These are phyloP conservation scores for Austroboletus rostrupii DNA, from an alignment of 1,284 basidiomycete genomes.

Conservation along the genomic window DNA sequence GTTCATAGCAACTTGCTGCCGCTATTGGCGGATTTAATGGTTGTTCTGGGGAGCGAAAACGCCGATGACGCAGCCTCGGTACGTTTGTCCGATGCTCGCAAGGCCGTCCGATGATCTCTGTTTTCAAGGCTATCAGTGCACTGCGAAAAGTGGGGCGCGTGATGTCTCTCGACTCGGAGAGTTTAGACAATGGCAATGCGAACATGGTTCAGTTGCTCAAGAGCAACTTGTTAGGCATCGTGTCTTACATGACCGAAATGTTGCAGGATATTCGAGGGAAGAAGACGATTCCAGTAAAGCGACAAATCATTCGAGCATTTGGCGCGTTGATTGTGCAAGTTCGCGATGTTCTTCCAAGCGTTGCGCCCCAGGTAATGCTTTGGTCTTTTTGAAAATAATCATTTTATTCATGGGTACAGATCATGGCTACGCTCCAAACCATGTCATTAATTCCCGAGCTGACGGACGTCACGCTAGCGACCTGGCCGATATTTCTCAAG, in stretches of 20 bases:
- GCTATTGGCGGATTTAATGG: slow-evolving; percentile 71
- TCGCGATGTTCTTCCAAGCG: slow-evolving; percentile 66
- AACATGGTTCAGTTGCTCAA: slow-evolving; percentile 63
- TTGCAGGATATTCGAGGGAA: slow-evolving; percentile 79
- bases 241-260: slow-evolving; percentile 78
- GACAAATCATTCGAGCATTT: slow-evolving; percentile 75
- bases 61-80: slow-evolving; percentile 42
- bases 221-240: slow-evolving; percentile 75
- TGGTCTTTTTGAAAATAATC: slow-evolving; percentile 1
- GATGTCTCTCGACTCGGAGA: slow-evolving; percentile 25
- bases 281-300: slow-evolving; percentile 62
- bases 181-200: slow-evolving; percentile 21
- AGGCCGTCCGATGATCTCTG: slow-evolving; percentile 1
- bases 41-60: slow-evolving; percentile 69
- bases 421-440: slow-evolving; percentile 96
- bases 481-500: slow-evolving; percentile 80
- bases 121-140: slow-evolving; percentile 53
- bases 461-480: slow-evolving; percentile 74
- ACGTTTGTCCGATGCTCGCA: slow-evolving; percentile 13
- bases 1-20: slow-evolving; percentile 65
- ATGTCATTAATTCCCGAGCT: slow-evolving; percentile 74
- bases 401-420: slow-evolving; percentile 44
- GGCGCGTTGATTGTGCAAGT: slow-evolving; percentile 72
- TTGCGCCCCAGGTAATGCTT: slow-evolving; percentile 77
- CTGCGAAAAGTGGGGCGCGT: slow-evolving; percentile 55